phyloP scores from a whole-genome alignment of 441 rosid genomes.

The Geranium incanum region DNA sequence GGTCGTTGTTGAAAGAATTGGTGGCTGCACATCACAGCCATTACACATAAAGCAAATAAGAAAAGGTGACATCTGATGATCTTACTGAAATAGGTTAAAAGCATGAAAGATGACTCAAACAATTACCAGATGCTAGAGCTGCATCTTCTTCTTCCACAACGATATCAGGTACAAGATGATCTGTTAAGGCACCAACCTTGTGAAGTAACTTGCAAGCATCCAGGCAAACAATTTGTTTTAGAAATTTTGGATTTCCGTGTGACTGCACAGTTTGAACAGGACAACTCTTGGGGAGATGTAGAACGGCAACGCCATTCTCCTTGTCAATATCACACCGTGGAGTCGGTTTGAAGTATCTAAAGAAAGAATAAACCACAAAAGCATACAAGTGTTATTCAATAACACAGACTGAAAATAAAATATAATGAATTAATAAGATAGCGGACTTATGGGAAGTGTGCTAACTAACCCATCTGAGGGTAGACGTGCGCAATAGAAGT shows the following conservation, averaged over 20 bases:
- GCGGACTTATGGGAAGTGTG: neutral
- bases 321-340: conserved; percentile 51
- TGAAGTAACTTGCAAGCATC: conserved; percentile 84
- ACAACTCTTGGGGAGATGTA: conserved; percentile 71
- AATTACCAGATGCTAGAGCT: conserved; percentile 35
- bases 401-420: neutral
- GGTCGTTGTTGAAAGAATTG: conserved; percentile 39
- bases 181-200: conserved; percentile 59
- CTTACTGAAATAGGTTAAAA: neutral
- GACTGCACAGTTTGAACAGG: conserved; percentile 41
- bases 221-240: conserved; percentile 71
- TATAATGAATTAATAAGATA: neutral
- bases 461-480: conserved; percentile 79
- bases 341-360: conserved; percentile 75
- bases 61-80: neutral
- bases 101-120: conserved; percentile 8
- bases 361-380: conserved; percentile 8
- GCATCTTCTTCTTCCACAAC: conserved; percentile 53
- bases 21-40: conserved; percentile 34
- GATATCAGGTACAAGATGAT: conserved; percentile 75
- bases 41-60: neutral
- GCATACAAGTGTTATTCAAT: neutral
- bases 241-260: conserved; percentile 31
- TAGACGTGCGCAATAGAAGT: conserved; percentile 78
- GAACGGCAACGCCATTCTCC: conserved; percentile 37